Percentiles rank a stretch among this genome's conserved stretches.
These are phyloP conservation scores for Solanum bukasovii DNA, from an alignment of 257 asterid species.

Conservation along the genomic window DNA sequence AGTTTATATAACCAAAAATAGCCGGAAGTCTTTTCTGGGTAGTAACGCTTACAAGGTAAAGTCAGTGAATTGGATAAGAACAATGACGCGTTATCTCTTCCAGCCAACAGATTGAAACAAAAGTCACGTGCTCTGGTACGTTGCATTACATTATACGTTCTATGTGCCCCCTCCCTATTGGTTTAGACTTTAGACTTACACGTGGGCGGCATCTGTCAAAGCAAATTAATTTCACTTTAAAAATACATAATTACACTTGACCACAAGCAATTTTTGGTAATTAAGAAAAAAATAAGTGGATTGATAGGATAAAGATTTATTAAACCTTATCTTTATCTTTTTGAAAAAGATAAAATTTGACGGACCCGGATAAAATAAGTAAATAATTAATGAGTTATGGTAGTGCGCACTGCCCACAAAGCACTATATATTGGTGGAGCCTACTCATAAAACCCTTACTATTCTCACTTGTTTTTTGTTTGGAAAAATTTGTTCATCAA, in stretches of 20 bases:
- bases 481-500: not conserved
- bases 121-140: not conserved
- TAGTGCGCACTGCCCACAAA: not conserved
- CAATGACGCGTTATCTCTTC: not conserved
- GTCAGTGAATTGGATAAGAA: slow-evolving; percentile 1
- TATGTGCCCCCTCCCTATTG: not conserved
- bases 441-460: not conserved
- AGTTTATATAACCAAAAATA: not conserved
- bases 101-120: not conserved
- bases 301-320: not conserved
- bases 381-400: not conserved
- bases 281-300: not conserved
- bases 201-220: not conserved
- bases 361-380: too few relatives aligned
- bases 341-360: too few relatives aligned
- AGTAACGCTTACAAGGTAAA: not conserved
- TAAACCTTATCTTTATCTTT: not conserved
- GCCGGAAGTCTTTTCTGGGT: not conserved
- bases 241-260: not conserved
- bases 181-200: not conserved
- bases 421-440: not conserved
- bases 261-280: not conserved
- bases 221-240: not conserved
- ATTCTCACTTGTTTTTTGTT: not conserved
- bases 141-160: not conserved